Base-by-base conservation (phyloP, 176 grass and related monocot species). In the Raddia guianensis region DNA sequence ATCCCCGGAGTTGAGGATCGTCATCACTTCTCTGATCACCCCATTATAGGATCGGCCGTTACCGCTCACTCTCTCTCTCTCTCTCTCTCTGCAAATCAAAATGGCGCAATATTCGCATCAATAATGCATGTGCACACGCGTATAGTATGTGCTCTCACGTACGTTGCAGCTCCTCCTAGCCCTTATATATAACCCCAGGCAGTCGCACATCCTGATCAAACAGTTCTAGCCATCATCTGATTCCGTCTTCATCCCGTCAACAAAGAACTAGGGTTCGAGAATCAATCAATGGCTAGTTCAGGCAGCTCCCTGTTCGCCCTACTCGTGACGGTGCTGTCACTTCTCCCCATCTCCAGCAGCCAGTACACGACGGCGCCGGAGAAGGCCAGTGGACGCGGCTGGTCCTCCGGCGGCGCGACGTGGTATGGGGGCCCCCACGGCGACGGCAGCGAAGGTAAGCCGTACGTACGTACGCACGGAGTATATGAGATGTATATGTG, bases 391-490 rank as follows among this genome's bases (percentile, higher is more conserved):
- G 76, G 76, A 45, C 68, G 45, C 7, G 72, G 82, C 40, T 97
- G 91, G 94, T 85, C 78, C 51, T 57, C 62, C 0, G 94, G 83
- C 49, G 91, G 91, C 69, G 94, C 94, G 63, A 97, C 94, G 49
- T 97, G 94, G 94, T 97, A 97, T 63, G 94, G 94, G 2, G 83
- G 84, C 49, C 84, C 94, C 0, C 40, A 89, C 34, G 91, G 89
- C 82, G 91, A 84, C 42, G 94, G 91, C 72, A 91, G 86, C 48
- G 89, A 97, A 18, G 94, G 94, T 92, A 74, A 56, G 87, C 19
- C 27, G 9, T 9, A 0, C 46, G 3, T 19, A 9, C 37, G 37
- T 40, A 40, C 4, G 37, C 37, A 40, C 4, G 37, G 4, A 3
- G 4, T 40, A 40, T 40, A 40, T 40, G 37, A 40, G 2, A 40